Evolutionary conservation across 1,284 basidiomycete species (phyloP), one percentile per base, ranked within the genome.

Genomic region (Puccinia hordei): DNA sequence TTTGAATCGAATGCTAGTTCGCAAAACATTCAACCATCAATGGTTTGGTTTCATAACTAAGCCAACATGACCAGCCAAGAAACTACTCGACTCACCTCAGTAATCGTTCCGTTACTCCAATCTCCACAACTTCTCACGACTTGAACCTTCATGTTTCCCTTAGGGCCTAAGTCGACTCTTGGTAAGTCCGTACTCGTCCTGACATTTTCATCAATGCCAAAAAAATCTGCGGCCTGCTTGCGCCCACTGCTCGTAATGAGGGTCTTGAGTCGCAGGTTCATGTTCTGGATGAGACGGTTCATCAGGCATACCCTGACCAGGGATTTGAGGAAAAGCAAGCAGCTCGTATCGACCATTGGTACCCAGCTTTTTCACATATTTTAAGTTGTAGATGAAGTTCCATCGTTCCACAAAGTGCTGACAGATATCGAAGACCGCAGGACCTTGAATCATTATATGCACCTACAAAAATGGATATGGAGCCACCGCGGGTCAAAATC

Each of bases 391-490:
- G 38, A 80, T 80, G 46, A 80, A 80, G 51, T 93, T 93, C 93
- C 92, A 93, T 19, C 93, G 88, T 85, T 97, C 94, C 22, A 92
- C 88, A 82, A 95, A 98, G 87, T 97, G 94, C 85, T 97, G 93
- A 5, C 91, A 90, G 33, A 97, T 90, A 84, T 98, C 95, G 73
- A 97, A 88, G 1, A 95, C 93, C 10, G 89, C 90, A 0, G 92
- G 90, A 0, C 95, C 95, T 27, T 90, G 88, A 24, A 97, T 86
- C 2, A 93, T 94, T 90, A 94, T 92, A 82, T 85, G 86, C 2
- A 86, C 86, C 82, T 88, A 86, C 46, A 6, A 78, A 87, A 87
- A 87, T 87, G 87, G 0, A 87, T 83, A 83, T 83, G 84, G 74
- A 51, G 82, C 66, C 24, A 82, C 81, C 55, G 55, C 65, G n/a